Evolutionary conservation across 2,329 filamentous ascomycete species (phyloP), one percentile per base, ranked within the genome.

Genomic region (Sporothrix schenckii): DNA sequence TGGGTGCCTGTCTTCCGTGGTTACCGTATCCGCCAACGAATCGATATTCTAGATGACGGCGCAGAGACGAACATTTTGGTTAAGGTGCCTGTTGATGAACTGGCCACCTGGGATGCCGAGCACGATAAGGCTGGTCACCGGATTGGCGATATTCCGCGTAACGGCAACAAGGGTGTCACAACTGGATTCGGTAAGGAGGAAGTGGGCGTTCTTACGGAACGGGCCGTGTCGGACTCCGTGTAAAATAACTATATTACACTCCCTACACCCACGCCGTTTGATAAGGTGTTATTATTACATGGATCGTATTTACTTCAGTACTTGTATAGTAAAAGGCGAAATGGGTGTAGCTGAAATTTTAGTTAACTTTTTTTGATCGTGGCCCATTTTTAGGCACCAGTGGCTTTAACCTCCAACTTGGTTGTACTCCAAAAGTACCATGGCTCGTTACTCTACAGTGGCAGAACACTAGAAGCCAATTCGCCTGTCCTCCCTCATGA

Each of bases 11-110:
- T 76, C 34, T 75, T 79, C 14, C 77, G 79, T 7, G 79, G 80
- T 0, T 87, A 86, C 67, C 74, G 80, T 41, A 79, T 85, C 65
- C 80, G 84, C 4, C 84, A 86, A 72, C 82, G 83, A n/a, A 75
- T 84, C 7, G 75, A 84, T 19, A 81, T 78, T 1, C 76, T 84
- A 11, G 83, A 81, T 0, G 78, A 81, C 71, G 78, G 78, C n/a
- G 83, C 81, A 1, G 77, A 80, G 63, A 82, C 81, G 0, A 83
- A 87, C 74, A 76, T 77, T n/a, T 74, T 87, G 4, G 78, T 84
- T 61, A 85, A 83, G 73, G 79, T 87, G 0, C 82, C 83, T 0
- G 73, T 80, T 0, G 76, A 72, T 0, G 77, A 84, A 49, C 65
- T 87, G 11, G 78, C 75, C 2, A 75, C 76, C 2, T 87, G 83